Evolutionary conservation across 106 monocot genomes (phyloP).

Genomic region (Ottelia alismoides): DNA sequence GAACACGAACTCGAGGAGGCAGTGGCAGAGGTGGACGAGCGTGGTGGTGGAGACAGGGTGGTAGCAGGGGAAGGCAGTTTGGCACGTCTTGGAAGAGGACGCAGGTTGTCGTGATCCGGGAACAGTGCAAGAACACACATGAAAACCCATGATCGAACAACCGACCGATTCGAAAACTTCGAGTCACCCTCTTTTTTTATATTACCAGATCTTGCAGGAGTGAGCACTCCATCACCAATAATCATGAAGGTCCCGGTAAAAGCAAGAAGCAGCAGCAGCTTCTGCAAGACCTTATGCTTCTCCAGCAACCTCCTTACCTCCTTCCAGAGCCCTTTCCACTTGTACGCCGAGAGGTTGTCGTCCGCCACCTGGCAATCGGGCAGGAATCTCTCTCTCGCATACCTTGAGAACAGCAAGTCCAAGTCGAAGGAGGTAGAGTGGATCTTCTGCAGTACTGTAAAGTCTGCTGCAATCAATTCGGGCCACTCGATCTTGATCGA

Average conservation of each 20-base stretch:
- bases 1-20: too few species aligned
- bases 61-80: too few species aligned
- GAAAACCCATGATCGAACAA: too few species aligned
- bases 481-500: too few species aligned
- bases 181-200: too few species aligned
- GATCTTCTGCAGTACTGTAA: slow-evolving; percentile 20
- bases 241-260: slow-evolving; percentile 83
- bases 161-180: too few species aligned
- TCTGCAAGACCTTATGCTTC: slow-evolving; percentile 50
- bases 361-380: slow-evolving; percentile 56
- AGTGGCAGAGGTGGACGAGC: too few species aligned
- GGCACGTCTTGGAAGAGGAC: too few species aligned
- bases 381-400: slow-evolving; percentile 55
- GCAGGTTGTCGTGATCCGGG: too few species aligned
- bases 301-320: slow-evolving; percentile 34
- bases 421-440: slow-evolving; percentile 92
- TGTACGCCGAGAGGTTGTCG: slow-evolving; percentile 56
- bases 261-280: slow-evolving; percentile 52
- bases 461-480: too few species aligned
- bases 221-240: slow-evolving; percentile 89
- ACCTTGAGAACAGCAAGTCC: slow-evolving; percentile 77
- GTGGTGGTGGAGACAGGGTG: too few species aligned
- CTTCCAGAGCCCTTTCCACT: slow-evolving; percentile 9
- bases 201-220: slow-evolving; percentile 92
- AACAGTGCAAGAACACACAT: too few species aligned